Base-by-base conservation (phyloP, 805 yeast species). In the Kodamaea fukazawae region DNA sequence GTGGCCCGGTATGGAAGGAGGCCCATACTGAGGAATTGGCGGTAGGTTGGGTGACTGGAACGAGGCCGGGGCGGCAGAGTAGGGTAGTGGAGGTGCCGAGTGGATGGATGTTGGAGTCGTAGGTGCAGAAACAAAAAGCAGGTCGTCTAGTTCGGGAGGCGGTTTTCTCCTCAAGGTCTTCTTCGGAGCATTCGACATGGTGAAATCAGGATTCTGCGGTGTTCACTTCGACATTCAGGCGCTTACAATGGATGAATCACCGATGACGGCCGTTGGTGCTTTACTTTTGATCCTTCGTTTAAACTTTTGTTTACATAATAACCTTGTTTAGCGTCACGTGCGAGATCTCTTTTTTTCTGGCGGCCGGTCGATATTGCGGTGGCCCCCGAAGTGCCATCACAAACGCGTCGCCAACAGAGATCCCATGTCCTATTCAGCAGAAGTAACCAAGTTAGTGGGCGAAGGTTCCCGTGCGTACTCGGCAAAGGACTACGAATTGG, bases 391-490 rank as follows among this genome's bases (percentile, higher is more conserved):
- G n/a, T n/a, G n/a, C n/a, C n/a, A n/a, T n/a, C n/a, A n/a, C n/a
- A n/a, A 20, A 20, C 23, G 23, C 23, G 23, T 20, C 23, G n/a
- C n/a, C n/a, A n/a, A n/a, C n/a, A n/a, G n/a, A n/a, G n/a, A n/a
- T n/a, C n/a, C 8, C 23, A 20, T 20, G 23, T 20, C 23, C 13
- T 71, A 70, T 42, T 56, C 74, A 1, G 53, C 57, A 5, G 76
- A 74, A 32, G 60, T 83, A 20, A 62, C 65, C 34, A 63, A 65
- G 29, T 54, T 82, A 14, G 60, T 86, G 5, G 70, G 76, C 3
- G 76, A 75, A 17, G 96, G 88, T 2, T 76, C 85, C 4, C 73
- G 76, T 50, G 67, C 74, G 2, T 82, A 77, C 54, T 86, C 89
- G 0, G 65, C 72, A 11, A 82, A 79, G 53, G 71, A 81, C 32